These are phyloP conservation scores for Aquilaria malaccensis DNA, from an alignment of 345 rosid genomes.

Conservation along the genomic window DNA sequence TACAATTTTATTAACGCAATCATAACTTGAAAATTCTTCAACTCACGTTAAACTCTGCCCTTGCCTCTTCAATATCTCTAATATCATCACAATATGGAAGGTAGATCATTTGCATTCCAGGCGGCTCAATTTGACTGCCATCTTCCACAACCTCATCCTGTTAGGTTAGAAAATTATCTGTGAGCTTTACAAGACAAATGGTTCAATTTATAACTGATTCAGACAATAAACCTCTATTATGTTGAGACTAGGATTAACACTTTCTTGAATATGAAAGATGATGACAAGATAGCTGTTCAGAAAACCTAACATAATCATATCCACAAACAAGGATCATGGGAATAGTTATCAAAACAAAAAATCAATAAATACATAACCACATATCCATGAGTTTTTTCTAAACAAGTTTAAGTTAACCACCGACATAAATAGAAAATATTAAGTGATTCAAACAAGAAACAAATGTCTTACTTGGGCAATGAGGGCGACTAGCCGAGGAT, in stretches of 20 bases:
- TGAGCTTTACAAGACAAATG: background rate
- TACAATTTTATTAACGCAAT: constrained; percentile 17
- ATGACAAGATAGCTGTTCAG: no score
- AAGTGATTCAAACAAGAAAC: constrained; percentile 2
- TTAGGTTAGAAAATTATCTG: constrained; percentile 12
- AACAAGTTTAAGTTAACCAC: background rate
- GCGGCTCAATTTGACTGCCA: constrained; percentile 87
- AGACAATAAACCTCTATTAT: background rate
- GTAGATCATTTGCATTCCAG: constrained; percentile 93
- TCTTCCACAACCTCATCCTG: constrained; percentile 75
- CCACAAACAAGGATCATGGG: no score
- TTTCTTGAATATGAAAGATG: background rate
- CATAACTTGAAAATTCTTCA: constrained; percentile 10
- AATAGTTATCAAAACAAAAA: no score
- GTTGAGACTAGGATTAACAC: no score
- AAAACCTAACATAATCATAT: no score
- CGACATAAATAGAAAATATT: background rate
- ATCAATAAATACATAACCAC: background rate
- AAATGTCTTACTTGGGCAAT: constrained; percentile 68
- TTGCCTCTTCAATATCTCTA: constrained; percentile 79
- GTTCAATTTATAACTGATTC: no score
- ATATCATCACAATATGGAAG: constrained; percentile 91
- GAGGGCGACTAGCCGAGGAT: constrained; percentile 80
- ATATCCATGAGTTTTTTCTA: background rate
- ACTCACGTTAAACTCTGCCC: constrained; percentile 19